Percentiles rank a stretch among this genome's conserved stretches.
Conservation (phyloP, 2,329 filamentous ascomycete genomes). For the Colletotrichum graminicola region DNA sequence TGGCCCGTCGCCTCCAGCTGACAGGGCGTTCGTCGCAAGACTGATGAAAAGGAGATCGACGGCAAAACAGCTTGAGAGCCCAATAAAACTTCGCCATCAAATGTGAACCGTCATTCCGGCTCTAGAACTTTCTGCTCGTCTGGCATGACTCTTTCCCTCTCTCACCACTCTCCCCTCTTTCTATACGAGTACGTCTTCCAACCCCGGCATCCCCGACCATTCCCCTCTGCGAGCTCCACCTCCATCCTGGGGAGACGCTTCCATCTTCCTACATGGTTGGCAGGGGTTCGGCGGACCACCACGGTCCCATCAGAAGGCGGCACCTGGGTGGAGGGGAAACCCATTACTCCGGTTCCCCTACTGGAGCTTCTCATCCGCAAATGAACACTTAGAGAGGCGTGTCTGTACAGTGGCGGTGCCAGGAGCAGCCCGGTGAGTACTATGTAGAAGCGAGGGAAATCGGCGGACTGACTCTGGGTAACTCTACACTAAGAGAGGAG, state of each 20-base stretch:
- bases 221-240: background rate
- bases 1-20: background rate
- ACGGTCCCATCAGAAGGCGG: background rate
- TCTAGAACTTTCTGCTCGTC: background rate
- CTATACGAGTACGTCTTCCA: background rate
- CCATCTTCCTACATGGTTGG: background rate
- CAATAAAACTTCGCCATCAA: background rate
- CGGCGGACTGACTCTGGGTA: background rate
- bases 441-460: background rate
- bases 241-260: background rate
- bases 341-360: background rate
- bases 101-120: background rate
- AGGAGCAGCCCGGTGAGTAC: too few species aligned
- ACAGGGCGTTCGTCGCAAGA: conserved; percentile 10
- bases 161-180: background rate
- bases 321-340: background rate
- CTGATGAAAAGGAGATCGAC: background rate
- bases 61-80: too few species aligned
- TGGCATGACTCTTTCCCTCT: background rate
- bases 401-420: background rate
- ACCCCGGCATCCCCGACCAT: background rate
- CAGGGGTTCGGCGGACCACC: background rate
- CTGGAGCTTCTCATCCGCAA: background rate
- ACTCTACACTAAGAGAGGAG: background rate
- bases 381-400: background rate